A percentile compares a stretch with the other conserved stretches of the same genome.
phyloP scores from a whole-genome alignment of 2,329 filamentous ascomycete species.

The Colletotrichum sp. region DNA sequence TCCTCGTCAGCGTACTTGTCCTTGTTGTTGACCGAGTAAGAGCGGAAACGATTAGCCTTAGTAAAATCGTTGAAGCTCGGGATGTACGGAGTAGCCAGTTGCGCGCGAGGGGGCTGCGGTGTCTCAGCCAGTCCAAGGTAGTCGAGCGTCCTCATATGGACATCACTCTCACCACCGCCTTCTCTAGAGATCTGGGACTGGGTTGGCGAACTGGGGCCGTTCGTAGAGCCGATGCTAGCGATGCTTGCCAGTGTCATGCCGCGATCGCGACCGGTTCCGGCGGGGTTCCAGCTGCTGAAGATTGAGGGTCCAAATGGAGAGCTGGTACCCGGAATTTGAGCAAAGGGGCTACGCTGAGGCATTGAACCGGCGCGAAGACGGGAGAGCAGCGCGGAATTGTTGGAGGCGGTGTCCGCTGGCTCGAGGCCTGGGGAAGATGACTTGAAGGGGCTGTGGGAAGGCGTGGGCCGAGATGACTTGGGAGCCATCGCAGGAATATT shows the following conservation, averaged over 20 bases:
- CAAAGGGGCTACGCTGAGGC: slow-evolving; percentile 82
- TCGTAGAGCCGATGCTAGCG: slow-evolving; percentile 82
- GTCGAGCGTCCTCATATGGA: slow-evolving; percentile 88
- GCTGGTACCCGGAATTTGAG: slow-evolving; percentile 52
- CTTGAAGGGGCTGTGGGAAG: slow-evolving; percentile 87
- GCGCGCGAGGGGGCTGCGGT: slow-evolving; percentile 79
- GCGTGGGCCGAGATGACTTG: slow-evolving; percentile 84
- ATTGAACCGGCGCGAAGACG: slow-evolving; percentile 91
- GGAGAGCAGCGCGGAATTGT: slow-evolving; percentile 78
- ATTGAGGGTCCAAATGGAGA: slow-evolving; percentile 87
- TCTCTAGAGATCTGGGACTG: slow-evolving; percentile 88
- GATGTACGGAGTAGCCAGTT: slow-evolving; percentile 76
- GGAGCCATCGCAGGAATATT: slow-evolving; percentile 65
- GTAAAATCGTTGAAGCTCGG: slow-evolving; percentile 74
- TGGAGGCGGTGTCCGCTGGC: slow-evolving; percentile 48
- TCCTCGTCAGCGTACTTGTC: slow-evolving; percentile 95
- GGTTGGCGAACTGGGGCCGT: slow-evolving; percentile 85
- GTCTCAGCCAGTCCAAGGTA: slow-evolving; percentile 95
- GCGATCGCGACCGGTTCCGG: slow-evolving; percentile 72
- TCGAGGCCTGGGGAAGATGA: slow-evolving; percentile 64
- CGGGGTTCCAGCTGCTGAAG: slow-evolving; percentile 80
- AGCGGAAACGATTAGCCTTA: slow-evolving; percentile 87
- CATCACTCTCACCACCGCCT: slow-evolving; percentile 83
- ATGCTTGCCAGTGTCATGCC: slow-evolving; percentile 83
- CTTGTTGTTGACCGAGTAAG: slow-evolving; percentile 98